Percentiles rank a stretch among this genome's conserved stretches.
Evolutionary conservation across 768 basidiomycete species (phyloP).

Genomic region (Agaricus blazei): DNA sequence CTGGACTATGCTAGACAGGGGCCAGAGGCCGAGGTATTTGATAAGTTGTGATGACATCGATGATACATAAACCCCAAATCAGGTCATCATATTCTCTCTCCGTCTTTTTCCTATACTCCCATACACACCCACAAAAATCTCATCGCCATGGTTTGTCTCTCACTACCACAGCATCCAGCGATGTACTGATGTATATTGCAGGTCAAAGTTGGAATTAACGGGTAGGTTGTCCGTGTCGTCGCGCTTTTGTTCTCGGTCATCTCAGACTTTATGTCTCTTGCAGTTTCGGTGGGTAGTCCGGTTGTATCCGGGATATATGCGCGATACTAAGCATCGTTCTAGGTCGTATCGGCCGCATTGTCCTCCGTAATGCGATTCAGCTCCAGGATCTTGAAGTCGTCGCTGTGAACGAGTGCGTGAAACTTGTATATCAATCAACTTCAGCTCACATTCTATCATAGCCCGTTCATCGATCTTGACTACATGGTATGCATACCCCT

Average conservation of each 20-base stretch:
- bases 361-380: constrained; percentile 88
- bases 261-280: constrained; percentile 11
- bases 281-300: constrained; percentile 66
- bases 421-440: neutral
- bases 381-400: constrained; percentile 76
- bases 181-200: constrained; percentile 10
- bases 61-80: constrained; percentile 11
- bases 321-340: constrained; percentile 7
- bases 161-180: neutral
- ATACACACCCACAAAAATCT: constrained; percentile 3
- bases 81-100: neutral
- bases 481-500: constrained; percentile 73
- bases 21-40: constrained; percentile 7
- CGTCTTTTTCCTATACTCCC: constrained; percentile 9
- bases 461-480: constrained; percentile 94
- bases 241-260: constrained; percentile 2
- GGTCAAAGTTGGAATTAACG: constrained; percentile 96
- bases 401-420: constrained; percentile 87
- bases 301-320: neutral
- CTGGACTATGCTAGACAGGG: neutral
- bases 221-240: constrained; percentile 40
- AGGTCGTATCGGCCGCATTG: constrained; percentile 99
- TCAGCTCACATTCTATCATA: constrained; percentile 23
- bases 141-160: constrained; percentile 19
- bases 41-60: constrained; percentile 9